These are phyloP conservation scores for Dioscorea dumetorum DNA, from an alignment of 106 monocot species.

Conservation along the genomic window DNA sequence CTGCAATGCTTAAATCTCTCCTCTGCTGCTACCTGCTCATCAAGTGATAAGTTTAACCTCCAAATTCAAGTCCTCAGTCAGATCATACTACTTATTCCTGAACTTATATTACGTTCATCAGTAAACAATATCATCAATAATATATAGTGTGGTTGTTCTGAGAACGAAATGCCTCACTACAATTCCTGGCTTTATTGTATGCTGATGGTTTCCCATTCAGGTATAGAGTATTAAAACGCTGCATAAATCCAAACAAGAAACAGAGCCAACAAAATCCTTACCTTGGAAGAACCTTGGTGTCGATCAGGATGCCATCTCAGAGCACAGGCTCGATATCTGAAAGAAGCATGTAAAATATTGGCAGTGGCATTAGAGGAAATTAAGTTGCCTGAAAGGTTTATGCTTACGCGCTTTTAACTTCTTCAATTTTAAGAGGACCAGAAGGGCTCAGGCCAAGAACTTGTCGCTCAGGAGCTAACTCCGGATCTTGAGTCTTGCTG, in stretches of 20 bases:
- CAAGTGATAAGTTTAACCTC: background rate
- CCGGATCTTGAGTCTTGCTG: conserved; percentile 15
- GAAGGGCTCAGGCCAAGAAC: conserved; percentile 52
- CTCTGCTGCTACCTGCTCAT: conserved; percentile 63
- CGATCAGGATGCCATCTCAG: conserved; percentile 97
- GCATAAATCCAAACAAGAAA: too few species aligned
- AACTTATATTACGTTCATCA: too few species aligned
- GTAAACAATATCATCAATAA: too few species aligned
- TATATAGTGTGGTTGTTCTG: too few species aligned
- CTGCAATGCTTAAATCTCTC: conserved; percentile 91
- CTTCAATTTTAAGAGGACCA: conserved; percentile 59
- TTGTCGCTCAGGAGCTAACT: conserved; percentile 29
- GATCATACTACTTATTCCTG: too few species aligned
- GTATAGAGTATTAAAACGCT: too few species aligned
- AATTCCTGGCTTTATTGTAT: too few species aligned
- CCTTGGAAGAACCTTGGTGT: conserved; percentile 86
- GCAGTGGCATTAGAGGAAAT: too few species aligned
- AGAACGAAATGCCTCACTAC: too few species aligned
- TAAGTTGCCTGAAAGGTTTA: too few species aligned
- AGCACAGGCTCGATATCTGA: conserved; percentile 84
- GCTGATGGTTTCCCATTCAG: too few species aligned
- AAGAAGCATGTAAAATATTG: background rate
- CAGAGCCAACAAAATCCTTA: conserved; percentile 5
- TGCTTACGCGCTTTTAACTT: conserved; percentile 73
- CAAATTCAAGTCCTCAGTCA: too few species aligned